Conservation (phyloP, 2,329 filamentous ascomycete species). For the Magnaporthiopsis poae region DNA sequence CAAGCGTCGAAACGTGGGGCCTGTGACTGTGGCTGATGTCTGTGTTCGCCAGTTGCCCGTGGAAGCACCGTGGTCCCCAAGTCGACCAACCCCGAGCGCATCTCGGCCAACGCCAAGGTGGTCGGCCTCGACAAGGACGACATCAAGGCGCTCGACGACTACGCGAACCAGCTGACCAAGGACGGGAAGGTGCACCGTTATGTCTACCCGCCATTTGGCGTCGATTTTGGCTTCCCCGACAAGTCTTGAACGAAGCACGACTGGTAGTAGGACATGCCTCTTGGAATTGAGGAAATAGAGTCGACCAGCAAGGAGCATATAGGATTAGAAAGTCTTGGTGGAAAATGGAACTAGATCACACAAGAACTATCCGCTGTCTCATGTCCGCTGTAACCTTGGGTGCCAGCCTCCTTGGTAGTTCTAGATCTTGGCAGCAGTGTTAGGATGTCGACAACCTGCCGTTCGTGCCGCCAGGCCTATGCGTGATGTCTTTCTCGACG, state of each 20-base stretch:
- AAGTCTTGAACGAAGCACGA: constrained; percentile 27
- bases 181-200: constrained; percentile 48
- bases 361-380: no score
- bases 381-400: no score
- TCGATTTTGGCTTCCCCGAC: constrained; percentile 65
- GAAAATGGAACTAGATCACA: no score
- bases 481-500: no score
- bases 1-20: constrained; percentile 3
- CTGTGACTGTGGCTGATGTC: neutral
- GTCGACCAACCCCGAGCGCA: constrained; percentile 57
- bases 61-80: constrained; percentile 65
- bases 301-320: neutral
- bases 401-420: no score
- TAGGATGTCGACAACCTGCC: no score
- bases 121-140: constrained; percentile 57
- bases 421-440: no score
- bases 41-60: constrained; percentile 44
- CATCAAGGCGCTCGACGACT: constrained; percentile 44
- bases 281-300: neutral
- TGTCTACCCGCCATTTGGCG: constrained; percentile 59
- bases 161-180: constrained; percentile 39
- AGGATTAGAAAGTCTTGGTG: neutral
- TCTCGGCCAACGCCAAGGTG: constrained; percentile 60
- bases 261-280: no score
- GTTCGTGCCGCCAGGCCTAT: no score